Percentiles rank a stretch among this genome's conserved stretches.
Conservation (phyloP, 345 rosid species). For the Linum lewisii region DNA sequence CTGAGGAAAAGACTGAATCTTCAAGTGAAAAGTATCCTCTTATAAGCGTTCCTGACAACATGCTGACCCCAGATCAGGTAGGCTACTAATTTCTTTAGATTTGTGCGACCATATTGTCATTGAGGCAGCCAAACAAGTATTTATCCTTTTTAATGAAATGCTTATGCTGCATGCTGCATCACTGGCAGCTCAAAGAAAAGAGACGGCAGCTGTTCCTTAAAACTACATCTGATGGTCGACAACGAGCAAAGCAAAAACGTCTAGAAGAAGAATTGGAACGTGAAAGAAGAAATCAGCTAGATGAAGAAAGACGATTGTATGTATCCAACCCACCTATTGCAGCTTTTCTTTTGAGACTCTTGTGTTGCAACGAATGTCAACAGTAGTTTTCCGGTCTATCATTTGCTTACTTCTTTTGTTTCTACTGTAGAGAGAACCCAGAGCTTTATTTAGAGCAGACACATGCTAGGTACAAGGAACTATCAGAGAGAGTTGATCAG, state of each 20-base stretch:
- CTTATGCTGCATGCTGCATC: neutral
- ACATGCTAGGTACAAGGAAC: constrained; percentile 62
- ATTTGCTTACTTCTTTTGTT: neutral
- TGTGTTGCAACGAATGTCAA: neutral
- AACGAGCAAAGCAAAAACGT: constrained; percentile 86
- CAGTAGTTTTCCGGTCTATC: constrained; percentile 7
- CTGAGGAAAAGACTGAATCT: constrained; percentile 59
- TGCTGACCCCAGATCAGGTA: constrained; percentile 84
- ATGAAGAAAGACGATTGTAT: constrained; percentile 82
- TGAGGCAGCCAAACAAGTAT: too few species aligned
- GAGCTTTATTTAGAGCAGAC: constrained; percentile 68
- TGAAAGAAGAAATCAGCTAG: constrained; percentile 67
- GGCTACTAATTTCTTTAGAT: neutral
- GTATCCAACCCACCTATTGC: constrained; percentile 20
- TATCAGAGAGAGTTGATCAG: constrained; percentile 71
- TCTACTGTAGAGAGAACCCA: constrained; percentile 63
- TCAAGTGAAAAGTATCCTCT: constrained; percentile 67
- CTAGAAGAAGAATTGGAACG: constrained; percentile 67
- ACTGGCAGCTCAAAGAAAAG: constrained; percentile 76
- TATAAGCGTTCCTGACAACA: constrained; percentile 56
- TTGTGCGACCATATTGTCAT: neutral
- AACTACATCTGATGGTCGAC: constrained; percentile 80
- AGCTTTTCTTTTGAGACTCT: neutral
- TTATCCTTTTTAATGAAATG: neutral
- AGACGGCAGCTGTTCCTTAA: constrained; percentile 73